Conservation (phyloP, 352 stramenopile species). For the Globisporangium lucens region DNA sequence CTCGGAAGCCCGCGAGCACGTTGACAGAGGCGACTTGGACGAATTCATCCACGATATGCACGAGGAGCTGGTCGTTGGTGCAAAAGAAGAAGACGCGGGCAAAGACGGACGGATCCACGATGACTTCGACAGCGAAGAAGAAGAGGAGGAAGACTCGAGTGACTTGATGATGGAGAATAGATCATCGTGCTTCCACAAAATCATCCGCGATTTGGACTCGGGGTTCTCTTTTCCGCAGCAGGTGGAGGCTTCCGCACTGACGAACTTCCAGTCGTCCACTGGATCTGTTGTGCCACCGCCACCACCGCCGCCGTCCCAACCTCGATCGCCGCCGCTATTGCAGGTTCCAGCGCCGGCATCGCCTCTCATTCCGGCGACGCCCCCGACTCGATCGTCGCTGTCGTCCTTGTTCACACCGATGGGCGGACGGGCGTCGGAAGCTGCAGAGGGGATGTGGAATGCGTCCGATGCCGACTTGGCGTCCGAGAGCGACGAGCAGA, state of each 20-base stretch:
- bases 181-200: constrained; percentile 36
- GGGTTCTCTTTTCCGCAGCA: constrained; percentile 54
- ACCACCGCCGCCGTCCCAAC: constrained; percentile 3
- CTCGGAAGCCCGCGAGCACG: constrained; percentile 15
- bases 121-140: constrained; percentile 24
- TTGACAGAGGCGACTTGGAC: constrained; percentile 28
- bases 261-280: constrained; percentile 23
- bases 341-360: background rate
- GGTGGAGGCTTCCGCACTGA: constrained; percentile 26
- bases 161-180: constrained; percentile 10
- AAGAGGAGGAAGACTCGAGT: constrained; percentile 17
- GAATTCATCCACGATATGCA: constrained; percentile 24
- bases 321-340: constrained; percentile 19
- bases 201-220: constrained; percentile 54
- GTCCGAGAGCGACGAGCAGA: constrained; percentile 39
- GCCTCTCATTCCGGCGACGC: constrained; percentile 10
- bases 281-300: background rate
- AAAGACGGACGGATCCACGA: constrained; percentile 7
- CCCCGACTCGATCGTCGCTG: constrained; percentile 25
- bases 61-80: constrained; percentile 10
- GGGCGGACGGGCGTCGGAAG: constrained; percentile 23
- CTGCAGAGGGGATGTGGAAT: constrained; percentile 30
- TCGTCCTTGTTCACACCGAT: constrained; percentile 34
- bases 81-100: background rate
- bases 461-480: constrained; percentile 26